Evolutionary conservation across 2,329 filamentous ascomycete species (phyloP).

Genomic region (Colletotrichum sp.): DNA sequence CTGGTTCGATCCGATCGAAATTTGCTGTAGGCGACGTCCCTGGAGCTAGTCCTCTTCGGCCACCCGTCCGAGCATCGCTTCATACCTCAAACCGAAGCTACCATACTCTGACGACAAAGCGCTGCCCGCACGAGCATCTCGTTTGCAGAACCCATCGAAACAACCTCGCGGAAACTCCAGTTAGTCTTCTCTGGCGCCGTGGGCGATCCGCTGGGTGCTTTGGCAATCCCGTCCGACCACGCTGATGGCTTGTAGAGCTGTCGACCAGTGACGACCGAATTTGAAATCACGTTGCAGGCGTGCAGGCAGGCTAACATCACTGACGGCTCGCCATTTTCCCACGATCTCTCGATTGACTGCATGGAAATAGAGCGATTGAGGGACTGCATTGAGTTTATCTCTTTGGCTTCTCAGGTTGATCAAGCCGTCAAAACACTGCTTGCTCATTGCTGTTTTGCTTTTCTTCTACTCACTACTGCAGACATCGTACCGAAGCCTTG

Average conservation of each 20-base stretch:
- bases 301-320: no score
- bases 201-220: neutral
- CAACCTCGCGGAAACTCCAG: neutral
- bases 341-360: neutral
- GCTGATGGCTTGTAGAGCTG: neutral
- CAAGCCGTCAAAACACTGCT: neutral
- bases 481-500: neutral
- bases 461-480: neutral
- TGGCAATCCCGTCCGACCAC: neutral
- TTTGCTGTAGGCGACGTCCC: neutral
- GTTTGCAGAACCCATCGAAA: neutral
- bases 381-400: neutral
- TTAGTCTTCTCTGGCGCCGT: neutral
- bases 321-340: neutral
- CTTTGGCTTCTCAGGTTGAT: neutral
- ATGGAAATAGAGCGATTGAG: neutral
- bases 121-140: neutral
- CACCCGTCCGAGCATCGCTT: neutral
- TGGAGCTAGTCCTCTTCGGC: neutral
- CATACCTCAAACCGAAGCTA: conserved; percentile 2
- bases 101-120: neutral
- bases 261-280: neutral
- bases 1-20: conserved; percentile 7
- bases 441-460: no score
- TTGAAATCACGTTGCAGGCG: neutral